phyloP scores from a whole-genome alignment of 208 protist species.

The Acanthamoeba royreba region DNA sequence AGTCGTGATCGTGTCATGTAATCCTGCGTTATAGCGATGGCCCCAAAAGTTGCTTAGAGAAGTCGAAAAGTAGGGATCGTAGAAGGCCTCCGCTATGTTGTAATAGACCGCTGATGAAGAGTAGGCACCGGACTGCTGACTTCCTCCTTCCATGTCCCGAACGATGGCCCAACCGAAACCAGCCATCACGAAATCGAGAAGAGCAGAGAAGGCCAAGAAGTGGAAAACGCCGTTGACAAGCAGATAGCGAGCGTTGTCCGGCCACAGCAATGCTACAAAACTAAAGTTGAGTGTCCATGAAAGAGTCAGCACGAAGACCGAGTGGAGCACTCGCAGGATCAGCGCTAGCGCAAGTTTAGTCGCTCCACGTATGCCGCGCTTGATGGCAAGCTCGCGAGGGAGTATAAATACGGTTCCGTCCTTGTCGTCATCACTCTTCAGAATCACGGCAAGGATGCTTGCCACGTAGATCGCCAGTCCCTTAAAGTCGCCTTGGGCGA shows the following conservation, averaged over 20 bases:
- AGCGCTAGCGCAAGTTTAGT: background rate
- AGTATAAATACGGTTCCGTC: background rate
- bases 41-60: background rate
- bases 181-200: background rate
- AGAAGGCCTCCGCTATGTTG: constrained; percentile 2
- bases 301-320: background rate
- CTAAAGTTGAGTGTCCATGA: background rate
- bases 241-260: background rate
- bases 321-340: background rate
- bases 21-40: background rate
- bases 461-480: background rate
- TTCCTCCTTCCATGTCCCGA: background rate
- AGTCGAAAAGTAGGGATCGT: background rate
- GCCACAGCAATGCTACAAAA: too few species aligned
- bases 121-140: too few species aligned
- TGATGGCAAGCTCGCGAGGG: constrained; percentile 7
- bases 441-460: background rate
- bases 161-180: constrained; percentile 18
- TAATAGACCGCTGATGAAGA: too few species aligned
- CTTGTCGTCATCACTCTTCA: constrained; percentile 35
- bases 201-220: background rate
- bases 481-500: background rate
- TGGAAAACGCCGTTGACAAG: background rate
- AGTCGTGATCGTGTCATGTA: background rate
- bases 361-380: background rate